Evolutionary conservation across 2,329 filamentous ascomycete genomes (phyloP).

Genomic region (Orbilia ellipsospora): DNA sequence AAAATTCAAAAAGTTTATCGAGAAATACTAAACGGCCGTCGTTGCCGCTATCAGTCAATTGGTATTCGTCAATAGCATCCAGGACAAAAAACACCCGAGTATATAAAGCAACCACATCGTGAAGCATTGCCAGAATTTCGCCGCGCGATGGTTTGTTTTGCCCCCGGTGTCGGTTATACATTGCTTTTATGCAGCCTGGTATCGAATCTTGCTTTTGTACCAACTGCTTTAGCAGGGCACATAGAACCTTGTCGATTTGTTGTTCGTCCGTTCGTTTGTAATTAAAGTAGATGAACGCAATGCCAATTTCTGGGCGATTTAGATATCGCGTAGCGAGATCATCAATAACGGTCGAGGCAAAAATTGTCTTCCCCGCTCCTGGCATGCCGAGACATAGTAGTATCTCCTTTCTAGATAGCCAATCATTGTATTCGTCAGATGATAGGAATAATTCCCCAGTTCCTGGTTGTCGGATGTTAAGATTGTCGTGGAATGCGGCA

Average conservation of each 20-base stretch:
- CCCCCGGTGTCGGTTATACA: conserved; percentile 36
- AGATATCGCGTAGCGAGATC: conserved; percentile 60
- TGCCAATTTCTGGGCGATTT: neutral
- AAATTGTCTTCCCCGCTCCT: conserved; percentile 67
- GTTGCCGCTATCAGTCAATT: neutral
- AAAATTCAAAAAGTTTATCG: conserved; percentile 6
- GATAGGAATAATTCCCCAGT: conserved; percentile 64
- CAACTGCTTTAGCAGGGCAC: conserved; percentile 12
- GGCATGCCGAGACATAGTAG: conserved; percentile 59
- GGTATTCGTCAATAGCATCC: conserved; percentile 23
- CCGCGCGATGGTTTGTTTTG: neutral
- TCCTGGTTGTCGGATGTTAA: conserved; percentile 10
- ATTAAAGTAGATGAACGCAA: conserved; percentile 11
- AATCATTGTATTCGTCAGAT: conserved; percentile 60
- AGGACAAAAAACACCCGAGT: conserved; percentile 11
- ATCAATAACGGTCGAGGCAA: conserved; percentile 64
- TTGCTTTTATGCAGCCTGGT: conserved; percentile 1
- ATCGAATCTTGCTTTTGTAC: conserved; percentile 1
- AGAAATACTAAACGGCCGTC: conserved; percentile 4
- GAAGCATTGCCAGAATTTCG: conserved; percentile 10
- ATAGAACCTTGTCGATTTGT: conserved; percentile 1
- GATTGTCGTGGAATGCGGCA: conserved; percentile 7
- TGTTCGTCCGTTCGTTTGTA: conserved; percentile 9
- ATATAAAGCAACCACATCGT: neutral
- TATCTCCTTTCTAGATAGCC: conserved; percentile 59